Base-by-base conservation (phyloP, 179 eudicot species). In the Silene coronaria region DNA sequence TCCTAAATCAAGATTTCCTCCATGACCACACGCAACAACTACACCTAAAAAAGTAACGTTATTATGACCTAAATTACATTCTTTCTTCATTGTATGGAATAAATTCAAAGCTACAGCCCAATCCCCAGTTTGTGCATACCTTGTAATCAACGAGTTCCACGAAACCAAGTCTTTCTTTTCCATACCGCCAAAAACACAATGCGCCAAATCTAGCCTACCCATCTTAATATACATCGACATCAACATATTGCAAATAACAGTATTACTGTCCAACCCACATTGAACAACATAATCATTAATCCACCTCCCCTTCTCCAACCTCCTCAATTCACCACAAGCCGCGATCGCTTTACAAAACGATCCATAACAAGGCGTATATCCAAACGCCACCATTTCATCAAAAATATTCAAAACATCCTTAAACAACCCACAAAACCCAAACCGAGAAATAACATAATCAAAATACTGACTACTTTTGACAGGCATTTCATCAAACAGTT, bases 101-200 rank as follows among this genome's bases (percentile, higher is more conserved):
- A 78, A 14, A 46, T 74, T 72, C 48, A 85, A 80, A 26, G 79
- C 84, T 70, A 73, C 80, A 12, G 9, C 38, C 77, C 80, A 85
- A 19, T 82, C 72, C 75, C 79, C 77, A 24, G 11, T 74, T 67
- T 76, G 88, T 24, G 84, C 77, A 82, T 80, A 82, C 22, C 79
- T 84, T 23, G 80, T 78, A 68, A 85, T 80, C 57, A 82, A 68
- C 14, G 91, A 72, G 63, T 86, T 88, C 88, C 87, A 88, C 34
- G 88, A 83, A 75, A 85, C 86, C 23, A 85, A 71, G 74, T 86
- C 85, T 76, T 82, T 86, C 38, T 75, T 68, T 36, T 62, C 22
- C 87, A 84, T 77, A 10, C 73, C 72, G 42, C 68, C 71, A 34
- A 86, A 86, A 42, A 68, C 69, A 68, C 34, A 22, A 21, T 38